Conservation (phyloP, 768 basidiomycete species). For the Daedalea quercina region DNA sequence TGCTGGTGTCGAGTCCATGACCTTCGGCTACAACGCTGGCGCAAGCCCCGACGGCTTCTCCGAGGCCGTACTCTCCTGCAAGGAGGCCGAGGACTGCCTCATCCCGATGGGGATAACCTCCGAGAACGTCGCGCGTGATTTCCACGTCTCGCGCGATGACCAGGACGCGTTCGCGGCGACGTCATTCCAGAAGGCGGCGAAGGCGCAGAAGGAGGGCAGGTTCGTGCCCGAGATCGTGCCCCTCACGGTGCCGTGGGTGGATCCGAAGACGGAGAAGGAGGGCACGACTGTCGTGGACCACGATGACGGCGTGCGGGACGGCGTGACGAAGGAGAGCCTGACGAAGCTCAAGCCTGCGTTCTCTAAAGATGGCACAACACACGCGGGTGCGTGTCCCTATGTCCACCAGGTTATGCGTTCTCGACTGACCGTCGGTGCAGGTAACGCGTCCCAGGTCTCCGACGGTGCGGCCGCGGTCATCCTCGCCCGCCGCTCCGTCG, state of each 20-base stretch:
- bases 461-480: slow-evolving; percentile 91
- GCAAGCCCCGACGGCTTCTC: slow-evolving; percentile 54
- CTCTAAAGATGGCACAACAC: slow-evolving; percentile 64
- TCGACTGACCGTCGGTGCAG: slow-evolving; percentile 17
- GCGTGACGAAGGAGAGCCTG: slow-evolving; percentile 73
- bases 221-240: slow-evolving; percentile 85
- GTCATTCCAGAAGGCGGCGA: slow-evolving; percentile 81
- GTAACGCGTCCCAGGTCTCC: slow-evolving; percentile 86
- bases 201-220: slow-evolving; percentile 72
- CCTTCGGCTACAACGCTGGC: slow-evolving; percentile 59
- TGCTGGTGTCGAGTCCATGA: slow-evolving; percentile 90
- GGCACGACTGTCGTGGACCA: slow-evolving; percentile 61
- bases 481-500: slow-evolving; percentile 71
- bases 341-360: slow-evolving; percentile 86
- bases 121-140: slow-evolving; percentile 86
- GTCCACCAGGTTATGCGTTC: not conserved
- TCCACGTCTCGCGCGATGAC: slow-evolving; percentile 59
- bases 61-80: slow-evolving; percentile 54
- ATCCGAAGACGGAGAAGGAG: slow-evolving; percentile 69
- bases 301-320: slow-evolving; percentile 85
- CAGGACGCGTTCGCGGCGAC: slow-evolving; percentile 83
- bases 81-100: slow-evolving; percentile 75
- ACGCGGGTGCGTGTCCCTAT: slow-evolving; percentile 43
- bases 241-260: slow-evolving; percentile 58
- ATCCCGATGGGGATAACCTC: slow-evolving; percentile 92